A percentile compares a stretch with the other conserved stretches of the same genome.
These are phyloP conservation scores for Rhizopus sp. DNA, from an alignment of 371 early-diverging fungal species.

Conservation along the genomic window DNA sequence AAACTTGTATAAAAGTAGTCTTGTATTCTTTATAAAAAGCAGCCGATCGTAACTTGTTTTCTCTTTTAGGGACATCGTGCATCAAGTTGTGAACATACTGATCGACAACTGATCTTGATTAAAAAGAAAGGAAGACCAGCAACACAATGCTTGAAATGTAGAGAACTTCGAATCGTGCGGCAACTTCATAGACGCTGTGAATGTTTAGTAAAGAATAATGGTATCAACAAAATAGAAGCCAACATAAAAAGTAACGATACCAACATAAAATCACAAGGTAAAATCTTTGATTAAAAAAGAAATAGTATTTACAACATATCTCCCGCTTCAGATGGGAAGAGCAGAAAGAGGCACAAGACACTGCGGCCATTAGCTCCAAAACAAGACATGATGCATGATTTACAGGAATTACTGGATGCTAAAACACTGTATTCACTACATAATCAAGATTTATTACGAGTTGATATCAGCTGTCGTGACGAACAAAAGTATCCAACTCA, in stretches of 20 bases:
- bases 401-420: background rate
- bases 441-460: background rate
- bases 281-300: background rate
- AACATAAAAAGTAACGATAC: background rate
- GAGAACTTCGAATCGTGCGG: constrained; percentile 68
- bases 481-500: no score
- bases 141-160: constrained; percentile 78
- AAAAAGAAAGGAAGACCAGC: constrained; percentile 80
- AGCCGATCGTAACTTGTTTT: background rate
- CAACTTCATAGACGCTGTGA: constrained; percentile 78
- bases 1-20: background rate
- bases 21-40: background rate
- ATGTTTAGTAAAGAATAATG: constrained; percentile 43
- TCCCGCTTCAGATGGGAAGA: background rate
- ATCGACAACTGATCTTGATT: constrained; percentile 68
- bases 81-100: constrained; percentile 57
- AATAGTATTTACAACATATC: background rate
- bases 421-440: background rate
- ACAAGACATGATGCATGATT: background rate
- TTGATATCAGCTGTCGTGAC: no score
- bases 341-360: constrained; percentile 6
- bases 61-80: constrained; percentile 61
- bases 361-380: background rate
- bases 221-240: constrained; percentile 1
- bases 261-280: no score